Evolutionary conservation across 2,329 filamentous ascomycete genomes (phyloP), one percentile per base, ranked within the genome.

Genomic region (Phaeosphaeria sp.): DNA sequence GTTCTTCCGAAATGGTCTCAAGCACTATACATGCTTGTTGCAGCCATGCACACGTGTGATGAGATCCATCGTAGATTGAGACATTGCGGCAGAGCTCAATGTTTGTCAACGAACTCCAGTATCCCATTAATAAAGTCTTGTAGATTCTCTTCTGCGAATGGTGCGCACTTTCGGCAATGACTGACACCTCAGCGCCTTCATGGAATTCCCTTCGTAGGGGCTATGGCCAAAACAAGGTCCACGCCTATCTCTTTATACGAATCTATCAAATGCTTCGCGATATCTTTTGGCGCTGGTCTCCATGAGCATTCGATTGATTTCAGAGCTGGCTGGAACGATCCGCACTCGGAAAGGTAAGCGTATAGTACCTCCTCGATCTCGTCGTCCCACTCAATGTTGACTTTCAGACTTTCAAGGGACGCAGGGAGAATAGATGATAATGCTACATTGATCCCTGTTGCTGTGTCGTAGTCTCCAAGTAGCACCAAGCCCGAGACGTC

Each of bases 101-200:
- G 55, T 42, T 63, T 62, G 25, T 52, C 42, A 10, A 68, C 60
- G 50, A 69, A 68, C 4, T 43, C 52, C 53, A 71, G 54, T 25
- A 70, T 61, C 13, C 49, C 56, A 10, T 63, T 44, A 2, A 67
- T 60, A 56, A 68, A 69, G 20, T 18, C 61, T 25, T 59, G 56
- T 30, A 64, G 65, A 44, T 66, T 67, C 50, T 71, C 68, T 52
- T 71, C 68, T 20, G 64, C 68, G 50, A 71, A 55, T 63, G 68
- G 64, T 74, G 72, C 15, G 65, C 66, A 41, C 55, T 57, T 5
- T 56, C 64, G 20, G 65, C 54, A 4, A 75, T 64, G 7, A 58
- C 18, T 30, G 56, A 51, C n/a, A 67, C 54, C 44, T 71, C 58
- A 2, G 58, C 44, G 1, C 46, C 51, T 11, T 63, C 62, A 25